Base-by-base conservation (phyloP, 169 alveolate genomes). In the Plasmodium vivax region DNA sequence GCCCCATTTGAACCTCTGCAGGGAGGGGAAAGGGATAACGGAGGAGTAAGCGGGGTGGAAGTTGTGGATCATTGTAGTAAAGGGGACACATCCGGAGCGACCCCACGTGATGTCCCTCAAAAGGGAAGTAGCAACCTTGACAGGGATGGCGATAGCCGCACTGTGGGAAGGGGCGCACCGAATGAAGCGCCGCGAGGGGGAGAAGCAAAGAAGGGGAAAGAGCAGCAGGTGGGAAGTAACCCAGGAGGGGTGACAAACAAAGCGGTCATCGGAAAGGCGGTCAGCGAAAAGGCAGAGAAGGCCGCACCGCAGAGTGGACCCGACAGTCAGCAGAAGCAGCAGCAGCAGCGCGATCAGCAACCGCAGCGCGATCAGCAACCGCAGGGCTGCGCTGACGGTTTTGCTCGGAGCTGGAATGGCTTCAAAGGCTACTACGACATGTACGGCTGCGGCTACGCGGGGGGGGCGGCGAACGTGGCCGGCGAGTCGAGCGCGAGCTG, bases 401-500 rank as follows among this genome's bases (percentile, higher is more conserved):
- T 19, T 23, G 36, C 75, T 0, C 75, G 5, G 38, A 62, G 14
- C 10, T 62, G 75, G 75, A 62, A 5, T 19, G 19, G 19, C 23
- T 75, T 51, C 45, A 85, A 75, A 34, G 80, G 71, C 14, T 85
- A 85, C 16, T 85, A 85, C 56, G 68, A 74, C 43, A 54, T 75
- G 85, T 85, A 85, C 43, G 62, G 62, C 62, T 85, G 62, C 54
- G 71, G 71, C 43, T 73, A 75, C 81, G 9, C 43, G n/a, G 36
- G 38, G 32, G 79, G 79, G 75, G 75, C 14, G 75, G 19, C 19
- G 3, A 62, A 62, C 75, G 2, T 62, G 27, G 34, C 6, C 0
- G 16, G 32, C 54, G 27, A 7, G 30, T 9, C 19, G 7, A 79
- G 43, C 84, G 45, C 47, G 92, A 27, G 19, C 6, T 30, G 43